phyloP scores from a whole-genome alignment of 2,329 filamentous ascomycete species.

The Cercospora zeae-maydis region DNA sequence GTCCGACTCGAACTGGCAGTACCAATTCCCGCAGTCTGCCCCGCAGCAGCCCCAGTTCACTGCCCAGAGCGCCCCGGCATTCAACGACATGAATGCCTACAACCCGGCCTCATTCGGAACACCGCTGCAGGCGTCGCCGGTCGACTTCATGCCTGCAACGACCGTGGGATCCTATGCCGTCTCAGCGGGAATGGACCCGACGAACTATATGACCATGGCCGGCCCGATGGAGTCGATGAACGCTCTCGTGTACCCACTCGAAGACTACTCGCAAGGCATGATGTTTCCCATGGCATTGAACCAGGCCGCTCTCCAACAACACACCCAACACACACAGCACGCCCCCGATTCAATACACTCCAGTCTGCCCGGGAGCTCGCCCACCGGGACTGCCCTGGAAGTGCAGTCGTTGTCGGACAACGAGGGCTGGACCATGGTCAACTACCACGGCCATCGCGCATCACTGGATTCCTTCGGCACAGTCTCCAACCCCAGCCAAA shows the following conservation, averaged over 20 bases:
- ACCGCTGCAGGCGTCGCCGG: slow-evolving; percentile 45
- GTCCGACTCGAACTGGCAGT: slow-evolving; percentile 41
- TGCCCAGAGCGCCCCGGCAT: slow-evolving; percentile 33
- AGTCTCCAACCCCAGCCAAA: slow-evolving; percentile 90
- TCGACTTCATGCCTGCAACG: slow-evolving; percentile 45
- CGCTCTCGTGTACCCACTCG: slow-evolving; percentile 42
- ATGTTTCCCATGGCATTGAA: slow-evolving; percentile 51
- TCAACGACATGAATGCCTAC: slow-evolving; percentile 38
- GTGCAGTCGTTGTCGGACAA: slow-evolving; percentile 87
- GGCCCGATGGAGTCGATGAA: slow-evolving; percentile 46
- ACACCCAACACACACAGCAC: slow-evolving; percentile 36
- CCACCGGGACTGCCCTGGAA: slow-evolving; percentile 77
- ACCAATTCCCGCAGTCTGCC: slow-evolving; percentile 38
- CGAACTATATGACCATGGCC: slow-evolving; percentile 41
- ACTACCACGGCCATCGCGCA: slow-evolving; percentile 51
- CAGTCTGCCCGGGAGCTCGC: slow-evolving; percentile 58
- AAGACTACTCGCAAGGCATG: slow-evolving; percentile 71
- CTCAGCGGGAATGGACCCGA: slow-evolving; percentile 41
- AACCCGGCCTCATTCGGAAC: slow-evolving; percentile 38
- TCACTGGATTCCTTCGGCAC: slow-evolving; percentile 65
- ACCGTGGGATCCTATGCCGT: slow-evolving; percentile 40
- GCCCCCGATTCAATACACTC: slow-evolving; percentile 32
- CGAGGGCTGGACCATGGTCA: slow-evolving; percentile 74
- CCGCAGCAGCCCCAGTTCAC: slow-evolving; percentile 26
- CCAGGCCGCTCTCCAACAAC: slow-evolving; percentile 40